A percentile compares a stretch with the other conserved stretches of the same genome.
These are phyloP conservation scores for Colletotrichum sp. DNA, from an alignment of 2,329 filamentous ascomycete species.

Conservation along the genomic window DNA sequence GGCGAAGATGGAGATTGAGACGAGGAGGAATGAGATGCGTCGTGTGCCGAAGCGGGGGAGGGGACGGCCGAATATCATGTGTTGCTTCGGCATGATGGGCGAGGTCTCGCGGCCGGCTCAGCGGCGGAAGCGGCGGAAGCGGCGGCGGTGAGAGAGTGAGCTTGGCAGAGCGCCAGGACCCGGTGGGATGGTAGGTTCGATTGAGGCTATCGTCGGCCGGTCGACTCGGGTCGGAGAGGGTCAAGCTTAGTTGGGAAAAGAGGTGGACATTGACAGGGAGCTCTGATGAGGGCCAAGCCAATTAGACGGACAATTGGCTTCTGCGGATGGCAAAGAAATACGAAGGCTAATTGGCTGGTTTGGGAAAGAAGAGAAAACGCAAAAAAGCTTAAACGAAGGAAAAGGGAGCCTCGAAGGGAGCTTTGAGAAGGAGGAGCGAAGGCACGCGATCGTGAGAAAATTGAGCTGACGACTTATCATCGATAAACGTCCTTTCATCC, in stretches of 20 bases:
- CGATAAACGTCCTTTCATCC: not conserved
- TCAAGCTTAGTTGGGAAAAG: not conserved
- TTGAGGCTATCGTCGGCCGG: not conserved
- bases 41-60: slow-evolving; percentile 57
- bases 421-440: not conserved
- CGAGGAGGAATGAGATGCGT: slow-evolving; percentile 57
- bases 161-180: not conserved
- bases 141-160: not conserved
- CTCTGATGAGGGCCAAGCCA: not conserved
- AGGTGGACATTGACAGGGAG: slow-evolving; percentile 2
- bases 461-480: not conserved
- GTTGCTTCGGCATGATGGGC: slow-evolving; percentile 33
- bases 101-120: not conserved
- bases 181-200: not conserved
- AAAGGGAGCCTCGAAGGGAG: not conserved
- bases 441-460: not conserved
- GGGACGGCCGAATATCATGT: slow-evolving; percentile 49
- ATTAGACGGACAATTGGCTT: not conserved
- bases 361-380: not conserved
- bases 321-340: not conserved
- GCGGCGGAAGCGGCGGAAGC: not conserved
- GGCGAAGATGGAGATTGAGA: slow-evolving; percentile 56
- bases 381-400: not conserved
- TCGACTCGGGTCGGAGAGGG: not conserved
- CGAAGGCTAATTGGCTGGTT: not conserved